Evolutionary conservation across 2,329 filamentous ascomycete genomes (phyloP).

Genomic region (Thyridium curvatum): DNA sequence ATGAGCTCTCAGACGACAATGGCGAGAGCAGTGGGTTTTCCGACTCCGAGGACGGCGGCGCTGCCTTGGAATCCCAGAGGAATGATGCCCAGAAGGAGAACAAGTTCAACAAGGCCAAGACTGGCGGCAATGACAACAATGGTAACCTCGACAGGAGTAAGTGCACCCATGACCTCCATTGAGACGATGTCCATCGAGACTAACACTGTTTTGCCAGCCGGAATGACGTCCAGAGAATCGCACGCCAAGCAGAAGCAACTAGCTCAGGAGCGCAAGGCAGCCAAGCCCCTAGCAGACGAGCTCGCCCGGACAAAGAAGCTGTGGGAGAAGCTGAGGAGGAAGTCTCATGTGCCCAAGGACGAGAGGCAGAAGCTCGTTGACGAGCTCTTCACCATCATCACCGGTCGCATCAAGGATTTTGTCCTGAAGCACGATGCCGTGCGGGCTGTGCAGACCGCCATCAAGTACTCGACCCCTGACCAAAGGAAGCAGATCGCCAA

Average conservation of each 20-base stretch:
- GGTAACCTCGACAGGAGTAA: slow-evolving; percentile 37
- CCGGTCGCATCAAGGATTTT: slow-evolving; percentile 86
- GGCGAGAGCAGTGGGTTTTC: slow-evolving; percentile 29
- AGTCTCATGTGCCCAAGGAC: slow-evolving; percentile 86
- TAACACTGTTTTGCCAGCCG: neutral
- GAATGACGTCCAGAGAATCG: slow-evolving; percentile 66
- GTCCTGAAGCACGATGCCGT: slow-evolving; percentile 98
- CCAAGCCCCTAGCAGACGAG: slow-evolving; percentile 87
- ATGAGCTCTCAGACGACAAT: slow-evolving; percentile 26
- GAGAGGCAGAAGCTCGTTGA: slow-evolving; percentile 82
- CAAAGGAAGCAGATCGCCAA: slow-evolving; percentile 81
- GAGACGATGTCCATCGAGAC: neutral
- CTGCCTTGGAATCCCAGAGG: slow-evolving; percentile 29
- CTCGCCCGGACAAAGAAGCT: slow-evolving; percentile 89
- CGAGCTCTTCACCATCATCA: slow-evolving; percentile 88
- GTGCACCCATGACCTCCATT: slow-evolving; percentile 9
- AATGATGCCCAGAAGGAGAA: slow-evolving; percentile 20
- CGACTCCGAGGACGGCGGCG: slow-evolving; percentile 49
- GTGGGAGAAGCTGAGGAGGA: slow-evolving; percentile 88
- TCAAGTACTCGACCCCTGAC: slow-evolving; percentile 86
- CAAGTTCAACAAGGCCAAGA: slow-evolving; percentile 17
- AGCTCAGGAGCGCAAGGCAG: slow-evolving; percentile 80
- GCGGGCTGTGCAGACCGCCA: slow-evolving; percentile 90
- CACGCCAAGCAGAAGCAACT: slow-evolving; percentile 91
- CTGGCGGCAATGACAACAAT: slow-evolving; percentile 15